phyloP scores from a whole-genome alignment of 345 rosid species.

The Ceriops tagal region DNA sequence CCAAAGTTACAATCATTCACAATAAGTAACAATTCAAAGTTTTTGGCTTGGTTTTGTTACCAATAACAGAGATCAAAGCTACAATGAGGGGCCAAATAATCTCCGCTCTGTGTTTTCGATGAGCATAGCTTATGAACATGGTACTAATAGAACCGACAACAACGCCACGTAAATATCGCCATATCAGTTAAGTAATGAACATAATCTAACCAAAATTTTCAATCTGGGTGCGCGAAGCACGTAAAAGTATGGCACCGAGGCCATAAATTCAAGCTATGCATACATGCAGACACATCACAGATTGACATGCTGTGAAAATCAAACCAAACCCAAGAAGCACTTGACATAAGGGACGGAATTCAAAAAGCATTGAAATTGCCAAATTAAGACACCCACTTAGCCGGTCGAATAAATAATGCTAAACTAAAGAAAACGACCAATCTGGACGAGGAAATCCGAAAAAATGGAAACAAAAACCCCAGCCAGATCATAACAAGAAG shows the following conservation, averaged over 20 bases:
- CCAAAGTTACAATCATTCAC: neutral
- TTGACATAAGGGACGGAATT: neutral
- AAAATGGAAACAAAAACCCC: neutral
- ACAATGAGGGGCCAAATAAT: neutral
- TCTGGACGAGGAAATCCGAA: conserved; percentile 21
- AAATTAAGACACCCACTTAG: conserved; percentile 1
- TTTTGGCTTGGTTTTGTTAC: neutral
- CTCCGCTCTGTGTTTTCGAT: too few relatives aligned
- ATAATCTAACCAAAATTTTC: too few relatives aligned
- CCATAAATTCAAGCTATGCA: too few relatives aligned
- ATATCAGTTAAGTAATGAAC: too few relatives aligned
- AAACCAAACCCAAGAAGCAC: too few relatives aligned
- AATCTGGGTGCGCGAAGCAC: too few relatives aligned
- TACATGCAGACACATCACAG: too few relatives aligned
- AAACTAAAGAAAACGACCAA: neutral
- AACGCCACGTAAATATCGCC: too few relatives aligned
- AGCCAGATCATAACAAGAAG: neutral
- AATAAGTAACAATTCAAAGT: neutral
- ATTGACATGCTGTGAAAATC: too few relatives aligned
- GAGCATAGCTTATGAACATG: too few relatives aligned
- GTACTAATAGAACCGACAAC: too few relatives aligned
- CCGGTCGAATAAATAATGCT: neutral
- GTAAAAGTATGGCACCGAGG: too few relatives aligned
- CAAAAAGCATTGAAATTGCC: conserved; percentile 1
- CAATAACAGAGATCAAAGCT: neutral